These are phyloP conservation scores for Dactylorhiza incarnata DNA, from an alignment of 106 monocot species.

Conservation along the genomic window DNA sequence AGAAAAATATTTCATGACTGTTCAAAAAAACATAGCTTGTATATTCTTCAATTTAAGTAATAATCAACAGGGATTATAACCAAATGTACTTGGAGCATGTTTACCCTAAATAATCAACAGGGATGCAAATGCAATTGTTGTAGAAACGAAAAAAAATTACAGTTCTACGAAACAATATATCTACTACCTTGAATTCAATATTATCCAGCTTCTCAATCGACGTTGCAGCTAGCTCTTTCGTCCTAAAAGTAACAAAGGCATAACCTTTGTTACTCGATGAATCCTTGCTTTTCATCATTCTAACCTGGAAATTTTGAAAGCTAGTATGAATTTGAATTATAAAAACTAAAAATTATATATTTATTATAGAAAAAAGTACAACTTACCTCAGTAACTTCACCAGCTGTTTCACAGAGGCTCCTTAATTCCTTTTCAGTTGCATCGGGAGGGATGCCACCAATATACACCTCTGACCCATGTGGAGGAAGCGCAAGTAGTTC, in stretches of 20 bases:
- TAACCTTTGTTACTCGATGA: slow-evolving; percentile 26
- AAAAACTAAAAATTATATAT: background rate
- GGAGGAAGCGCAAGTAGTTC: slow-evolving; percentile 61
- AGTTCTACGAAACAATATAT: slow-evolving; percentile 1
- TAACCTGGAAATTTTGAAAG: slow-evolving; percentile 31
- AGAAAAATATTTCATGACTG: background rate
- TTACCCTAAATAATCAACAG: background rate
- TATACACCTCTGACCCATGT: slow-evolving; percentile 64
- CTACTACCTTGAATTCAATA: slow-evolving; percentile 25
- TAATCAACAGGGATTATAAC: too few species aligned
- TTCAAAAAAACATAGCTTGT: too few species aligned
- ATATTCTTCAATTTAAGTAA: too few species aligned
- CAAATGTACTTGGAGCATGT: background rate
- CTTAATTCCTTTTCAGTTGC: slow-evolving; percentile 38
- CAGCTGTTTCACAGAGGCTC: slow-evolving; percentile 39
- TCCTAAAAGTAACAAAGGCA: slow-evolving; percentile 56
- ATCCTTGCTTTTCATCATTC: slow-evolving; percentile 55
- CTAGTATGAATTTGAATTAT: background rate
- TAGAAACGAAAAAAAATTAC: background rate
- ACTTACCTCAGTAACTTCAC: slow-evolving; percentile 46
- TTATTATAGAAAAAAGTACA: background rate
- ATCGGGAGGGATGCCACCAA: slow-evolving; percentile 38
- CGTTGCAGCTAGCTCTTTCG: slow-evolving; percentile 33
- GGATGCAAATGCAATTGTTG: background rate
- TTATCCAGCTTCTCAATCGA: slow-evolving; percentile 30